These are phyloP conservation scores for Mycena pura DNA, from an alignment of 768 basidiomycete species.

Conservation along the genomic window DNA sequence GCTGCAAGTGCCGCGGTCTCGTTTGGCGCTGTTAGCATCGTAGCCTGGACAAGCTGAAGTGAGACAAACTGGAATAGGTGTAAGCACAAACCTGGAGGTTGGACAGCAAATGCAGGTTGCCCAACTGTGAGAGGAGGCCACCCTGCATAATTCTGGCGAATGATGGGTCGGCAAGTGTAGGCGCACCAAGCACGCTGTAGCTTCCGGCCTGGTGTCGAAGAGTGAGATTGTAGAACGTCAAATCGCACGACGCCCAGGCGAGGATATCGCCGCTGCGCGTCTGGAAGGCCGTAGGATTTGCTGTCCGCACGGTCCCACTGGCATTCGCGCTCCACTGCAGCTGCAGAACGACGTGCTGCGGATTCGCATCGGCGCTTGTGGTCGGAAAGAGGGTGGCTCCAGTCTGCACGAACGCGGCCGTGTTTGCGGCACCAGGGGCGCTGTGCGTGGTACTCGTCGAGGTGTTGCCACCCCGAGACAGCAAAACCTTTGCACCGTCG, in stretches of 20 bases:
- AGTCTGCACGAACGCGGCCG: too few relatives aligned
- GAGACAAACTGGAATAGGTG: neutral
- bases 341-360: constrained; percentile 16
- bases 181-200: neutral
- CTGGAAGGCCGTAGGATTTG: neutral
- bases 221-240: constrained; percentile 19
- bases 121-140: constrained; percentile 12
- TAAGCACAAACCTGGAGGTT: constrained; percentile 10
- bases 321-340: constrained; percentile 1
- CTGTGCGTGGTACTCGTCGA: too few relatives aligned
- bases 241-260: constrained; percentile 14
- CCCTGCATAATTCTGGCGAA: constrained; percentile 20
- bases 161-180: neutral
- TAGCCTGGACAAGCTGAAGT: constrained; percentile 1
- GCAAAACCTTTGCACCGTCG: too few relatives aligned
- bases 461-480: too few relatives aligned
- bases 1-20: constrained; percentile 6
- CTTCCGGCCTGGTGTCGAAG: constrained; percentile 3
- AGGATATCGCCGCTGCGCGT: constrained; percentile 5
- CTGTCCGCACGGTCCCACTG: neutral
- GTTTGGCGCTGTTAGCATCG: constrained; percentile 9
- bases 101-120: constrained; percentile 16
- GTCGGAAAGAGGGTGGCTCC: too few relatives aligned
- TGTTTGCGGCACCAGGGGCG: too few relatives aligned
- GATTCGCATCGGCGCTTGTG: neutral